phyloP scores from a whole-genome alignment of 2,329 filamentous ascomycete genomes.

The Fusarium nodosum region DNA sequence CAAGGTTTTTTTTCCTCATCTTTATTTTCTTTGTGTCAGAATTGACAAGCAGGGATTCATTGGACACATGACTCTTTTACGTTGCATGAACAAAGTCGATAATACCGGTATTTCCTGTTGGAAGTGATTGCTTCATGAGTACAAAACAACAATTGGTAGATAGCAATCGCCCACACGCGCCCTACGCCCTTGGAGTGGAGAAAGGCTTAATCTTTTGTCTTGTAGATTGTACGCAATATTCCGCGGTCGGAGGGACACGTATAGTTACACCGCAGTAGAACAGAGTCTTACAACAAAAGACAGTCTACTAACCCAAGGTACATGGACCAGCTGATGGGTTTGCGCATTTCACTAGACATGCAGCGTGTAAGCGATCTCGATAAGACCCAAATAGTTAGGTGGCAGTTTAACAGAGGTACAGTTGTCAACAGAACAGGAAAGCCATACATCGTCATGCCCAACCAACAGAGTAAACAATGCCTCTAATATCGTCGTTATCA shows the following conservation, averaged over 20 bases:
- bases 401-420: background rate
- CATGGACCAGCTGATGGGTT: conserved; percentile 2
- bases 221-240: conserved; percentile 5
- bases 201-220: background rate
- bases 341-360: conserved; percentile 4
- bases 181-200: conserved; percentile 35
- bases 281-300: background rate
- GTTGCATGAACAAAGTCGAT: background rate
- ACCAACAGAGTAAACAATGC: no score
- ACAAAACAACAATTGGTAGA: no score
- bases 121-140: background rate
- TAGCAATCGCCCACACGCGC: background rate
- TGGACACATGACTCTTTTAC: conserved; percentile 25
- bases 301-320: background rate
- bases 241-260: conserved; percentile 19
- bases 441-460: background rate
- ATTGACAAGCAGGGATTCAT: conserved; percentile 28
- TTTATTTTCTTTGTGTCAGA: conserved; percentile 18
- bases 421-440: background rate
- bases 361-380: conserved; percentile 39
- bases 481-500: background rate
- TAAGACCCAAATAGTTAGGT: conserved; percentile 23
- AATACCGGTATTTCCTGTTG: conserved; percentile 1
- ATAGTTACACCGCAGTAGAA: background rate
- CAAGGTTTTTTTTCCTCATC: background rate